Conservation (phyloP, 768 basidiomycete species). For the Termitomyces sp. region DNA sequence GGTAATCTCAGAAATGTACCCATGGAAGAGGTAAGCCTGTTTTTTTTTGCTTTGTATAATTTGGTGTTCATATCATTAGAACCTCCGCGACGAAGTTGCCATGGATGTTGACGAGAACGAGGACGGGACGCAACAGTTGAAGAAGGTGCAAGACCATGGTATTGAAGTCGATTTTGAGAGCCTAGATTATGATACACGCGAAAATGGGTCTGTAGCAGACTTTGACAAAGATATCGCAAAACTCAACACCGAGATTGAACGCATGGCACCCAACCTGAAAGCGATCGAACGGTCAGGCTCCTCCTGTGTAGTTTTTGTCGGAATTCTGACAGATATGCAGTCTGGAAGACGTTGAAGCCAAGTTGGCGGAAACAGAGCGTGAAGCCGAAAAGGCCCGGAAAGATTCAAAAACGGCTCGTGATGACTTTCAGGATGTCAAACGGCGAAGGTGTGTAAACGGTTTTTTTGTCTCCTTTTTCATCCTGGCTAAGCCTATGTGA, state of each 20-base stretch:
- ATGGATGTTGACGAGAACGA: conserved; percentile 95
- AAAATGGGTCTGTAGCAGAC: conserved; percentile 64
- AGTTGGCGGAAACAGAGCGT: conserved; percentile 83
- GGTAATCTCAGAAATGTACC: conserved; percentile 86
- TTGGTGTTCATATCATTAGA: conserved; percentile 37
- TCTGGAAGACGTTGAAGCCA: conserved; percentile 80
- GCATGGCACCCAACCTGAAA: conserved; percentile 96
- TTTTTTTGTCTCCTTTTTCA: neutral
- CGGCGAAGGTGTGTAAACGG: conserved; percentile 53
- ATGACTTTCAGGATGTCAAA: conserved; percentile 87
- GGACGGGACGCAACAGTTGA: conserved; percentile 70
- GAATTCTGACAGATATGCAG: conserved; percentile 30
- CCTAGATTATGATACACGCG: conserved; percentile 72
- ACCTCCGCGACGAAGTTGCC: conserved; percentile 77
- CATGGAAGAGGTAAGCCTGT: conserved; percentile 82
- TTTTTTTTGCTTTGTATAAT: neutral
- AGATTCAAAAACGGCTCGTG: conserved; percentile 86
- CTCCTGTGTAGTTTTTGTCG: neutral
- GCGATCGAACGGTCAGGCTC: conserved; percentile 77
- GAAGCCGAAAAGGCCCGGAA: conserved; percentile 92
- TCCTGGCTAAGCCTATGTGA: conserved; percentile 13
- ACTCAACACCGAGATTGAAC: conserved; percentile 77
- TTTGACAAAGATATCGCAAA: conserved; percentile 73
- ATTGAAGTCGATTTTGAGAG: conserved; percentile 84
- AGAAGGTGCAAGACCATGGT: conserved; percentile 75